Conservation (phyloP, 2,329 filamentous ascomycete species). For the Ceratocystis variospora region DNA sequence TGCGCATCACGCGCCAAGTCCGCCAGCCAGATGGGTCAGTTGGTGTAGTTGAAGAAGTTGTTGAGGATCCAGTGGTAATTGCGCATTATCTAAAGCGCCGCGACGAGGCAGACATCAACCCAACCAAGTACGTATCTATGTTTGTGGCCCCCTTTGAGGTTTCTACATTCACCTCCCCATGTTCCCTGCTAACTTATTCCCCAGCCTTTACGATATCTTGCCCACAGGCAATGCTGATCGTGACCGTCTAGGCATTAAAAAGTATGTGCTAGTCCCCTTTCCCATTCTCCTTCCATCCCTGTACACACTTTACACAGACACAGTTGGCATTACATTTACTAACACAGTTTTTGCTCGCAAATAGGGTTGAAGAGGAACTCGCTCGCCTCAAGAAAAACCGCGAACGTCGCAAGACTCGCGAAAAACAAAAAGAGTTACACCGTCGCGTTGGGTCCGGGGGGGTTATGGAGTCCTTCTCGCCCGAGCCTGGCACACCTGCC, state of each 20-base stretch:
- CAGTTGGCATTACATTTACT: not conserved
- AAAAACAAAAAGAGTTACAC: constrained; percentile 66
- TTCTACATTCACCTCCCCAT: constrained; percentile 31
- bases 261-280: constrained; percentile 19
- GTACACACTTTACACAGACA: not conserved
- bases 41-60: constrained; percentile 51
- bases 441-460: constrained; percentile 25
- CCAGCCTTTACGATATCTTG: constrained; percentile 37
- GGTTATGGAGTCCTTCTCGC: constrained; percentile 35
- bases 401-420: constrained; percentile 75
- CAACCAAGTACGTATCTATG: constrained; percentile 49
- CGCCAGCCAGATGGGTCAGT: constrained; percentile 34
- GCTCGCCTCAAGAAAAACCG: constrained; percentile 80
- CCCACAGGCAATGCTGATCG: constrained; percentile 39
- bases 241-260: constrained; percentile 37
- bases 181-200: constrained; percentile 22
- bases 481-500: constrained; percentile 32
- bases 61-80: constrained; percentile 76
- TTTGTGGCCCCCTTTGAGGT: constrained; percentile 22
- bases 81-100: constrained; percentile 73
- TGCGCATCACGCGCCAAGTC: constrained; percentile 57
- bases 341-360: not conserved
- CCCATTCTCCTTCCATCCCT: not conserved
- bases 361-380: constrained; percentile 52
- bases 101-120: constrained; percentile 54